Conservation (phyloP, 1,284 basidiomycete species). For the Pseudozyma sp. region DNA sequence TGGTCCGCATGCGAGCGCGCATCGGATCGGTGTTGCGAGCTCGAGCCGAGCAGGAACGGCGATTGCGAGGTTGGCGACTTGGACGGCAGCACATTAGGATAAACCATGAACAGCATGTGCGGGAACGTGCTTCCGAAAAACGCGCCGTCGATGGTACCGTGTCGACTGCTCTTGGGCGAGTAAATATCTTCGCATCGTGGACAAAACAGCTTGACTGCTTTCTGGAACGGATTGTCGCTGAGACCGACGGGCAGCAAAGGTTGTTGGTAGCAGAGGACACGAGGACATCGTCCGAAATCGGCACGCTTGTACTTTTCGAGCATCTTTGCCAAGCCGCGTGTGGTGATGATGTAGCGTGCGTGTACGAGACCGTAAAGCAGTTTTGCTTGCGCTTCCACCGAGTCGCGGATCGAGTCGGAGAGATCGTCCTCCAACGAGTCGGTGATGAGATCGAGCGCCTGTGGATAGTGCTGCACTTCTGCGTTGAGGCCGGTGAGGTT, state of each 20-base stretch:
- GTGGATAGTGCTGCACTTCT: constrained; percentile 92
- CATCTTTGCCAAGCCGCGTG: constrained; percentile 67
- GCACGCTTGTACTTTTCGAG: constrained; percentile 68
- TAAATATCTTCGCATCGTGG: constrained; percentile 68
- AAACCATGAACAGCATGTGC: constrained; percentile 72
- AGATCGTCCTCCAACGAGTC: constrained; percentile 67
- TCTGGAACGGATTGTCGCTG: constrained; percentile 66
- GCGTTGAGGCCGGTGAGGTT: constrained; percentile 97
- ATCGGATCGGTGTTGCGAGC: constrained; percentile 30
- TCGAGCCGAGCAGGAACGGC: constrained; percentile 53
- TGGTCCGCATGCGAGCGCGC: constrained; percentile 72
- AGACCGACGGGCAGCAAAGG: constrained; percentile 64
- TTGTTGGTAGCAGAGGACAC: constrained; percentile 67
- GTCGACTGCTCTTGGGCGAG: constrained; percentile 65
- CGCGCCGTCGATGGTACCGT: constrained; percentile 68
- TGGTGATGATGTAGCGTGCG: constrained; percentile 67
- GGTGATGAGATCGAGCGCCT: constrained; percentile 94
- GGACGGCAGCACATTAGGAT: constrained; percentile 78
- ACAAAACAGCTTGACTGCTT: constrained; percentile 67
- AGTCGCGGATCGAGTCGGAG: constrained; percentile 60
- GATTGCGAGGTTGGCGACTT: constrained; percentile 59
- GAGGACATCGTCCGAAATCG: constrained; percentile 67
- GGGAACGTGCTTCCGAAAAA: constrained; percentile 68
- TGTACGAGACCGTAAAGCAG: constrained; percentile 67
- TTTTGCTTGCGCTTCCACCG: constrained; percentile 66